phyloP scores from a whole-genome alignment of 108 stramenopile species.

The Conticribra guillardii region DNA sequence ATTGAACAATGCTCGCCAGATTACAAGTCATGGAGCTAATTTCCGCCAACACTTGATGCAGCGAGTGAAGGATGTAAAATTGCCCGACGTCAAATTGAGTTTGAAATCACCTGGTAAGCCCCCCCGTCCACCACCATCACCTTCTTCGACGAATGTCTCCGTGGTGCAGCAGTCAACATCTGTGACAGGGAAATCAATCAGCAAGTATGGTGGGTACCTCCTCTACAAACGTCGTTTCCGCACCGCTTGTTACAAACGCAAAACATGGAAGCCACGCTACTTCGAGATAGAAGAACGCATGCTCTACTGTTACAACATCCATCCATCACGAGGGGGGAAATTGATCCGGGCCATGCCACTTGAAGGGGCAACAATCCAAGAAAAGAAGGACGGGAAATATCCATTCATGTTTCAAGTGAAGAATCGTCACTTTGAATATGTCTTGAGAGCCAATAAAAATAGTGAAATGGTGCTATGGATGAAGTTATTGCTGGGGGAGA shows the following conservation, averaged over 20 bases:
- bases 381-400: constrained; percentile 59
- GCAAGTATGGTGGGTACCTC: constrained; percentile 70
- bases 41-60: constrained; percentile 43
- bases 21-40: constrained; percentile 61
- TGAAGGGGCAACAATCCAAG: constrained; percentile 73
- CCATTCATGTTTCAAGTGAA: constrained; percentile 68
- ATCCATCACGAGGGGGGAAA: constrained; percentile 41
- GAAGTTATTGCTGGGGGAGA: constrained; percentile 65
- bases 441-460: constrained; percentile 67
- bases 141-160: background rate
- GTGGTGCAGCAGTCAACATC: constrained; percentile 16
- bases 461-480: constrained; percentile 78
- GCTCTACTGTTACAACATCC: constrained; percentile 89
- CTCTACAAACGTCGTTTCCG: constrained; percentile 81
- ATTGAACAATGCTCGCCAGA: constrained; percentile 89
- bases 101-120: constrained; percentile 40
- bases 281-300: constrained; percentile 94
- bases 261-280: constrained; percentile 91
- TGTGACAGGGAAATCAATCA: constrained; percentile 23
- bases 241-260: constrained; percentile 70
- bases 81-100: constrained; percentile 3
- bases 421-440: constrained; percentile 80
- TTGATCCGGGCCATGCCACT: constrained; percentile 88
- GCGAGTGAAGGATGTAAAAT: constrained; percentile 46
- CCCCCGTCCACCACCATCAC: background rate